Conservation (phyloP, 2,329 filamentous ascomycete species). For the Didymella pomorum region DNA sequence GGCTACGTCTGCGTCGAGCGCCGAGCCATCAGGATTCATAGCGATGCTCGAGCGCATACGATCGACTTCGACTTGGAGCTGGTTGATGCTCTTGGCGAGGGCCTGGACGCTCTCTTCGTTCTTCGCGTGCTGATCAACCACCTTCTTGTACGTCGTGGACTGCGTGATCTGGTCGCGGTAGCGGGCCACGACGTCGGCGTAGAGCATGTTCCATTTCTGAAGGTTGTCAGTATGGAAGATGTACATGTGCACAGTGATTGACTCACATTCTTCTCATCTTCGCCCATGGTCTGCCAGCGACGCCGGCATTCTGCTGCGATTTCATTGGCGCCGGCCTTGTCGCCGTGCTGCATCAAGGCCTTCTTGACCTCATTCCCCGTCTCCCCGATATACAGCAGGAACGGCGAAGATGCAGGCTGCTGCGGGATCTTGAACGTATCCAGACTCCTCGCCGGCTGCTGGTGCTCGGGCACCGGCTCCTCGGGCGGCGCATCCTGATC, state of each 20-base stretch:
- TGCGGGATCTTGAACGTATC: slow-evolving; percentile 48
- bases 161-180: slow-evolving; percentile 51
- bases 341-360: slow-evolving; percentile 45
- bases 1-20: slow-evolving; percentile 22
- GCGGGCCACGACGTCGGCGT: slow-evolving; percentile 51
- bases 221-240: neutral
- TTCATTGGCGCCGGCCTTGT: slow-evolving; percentile 51
- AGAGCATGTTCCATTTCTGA: slow-evolving; percentile 53
- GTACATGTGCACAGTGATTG: neutral
- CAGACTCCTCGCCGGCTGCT: slow-evolving; percentile 34
- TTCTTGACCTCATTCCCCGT: slow-evolving; percentile 52
- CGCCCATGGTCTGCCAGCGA: slow-evolving; percentile 51
- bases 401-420: slow-evolving; percentile 51
- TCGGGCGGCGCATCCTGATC: slow-evolving; percentile 27
- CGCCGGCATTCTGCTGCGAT: slow-evolving; percentile 52
- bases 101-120: slow-evolving; percentile 52
- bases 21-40: slow-evolving; percentile 33
- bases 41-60: slow-evolving; percentile 48
- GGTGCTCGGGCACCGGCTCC: slow-evolving; percentile 11
- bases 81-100: slow-evolving; percentile 52
- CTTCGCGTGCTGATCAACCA: slow-evolving; percentile 49
- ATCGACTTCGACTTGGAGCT: slow-evolving; percentile 52
- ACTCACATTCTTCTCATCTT: slow-evolving; percentile 51
- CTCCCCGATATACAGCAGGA: slow-evolving; percentile 52
- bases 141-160: slow-evolving; percentile 47